Base-by-base conservation (phyloP, 768 basidiomycete genomes). In the Gymnopilus dilepis region DNA sequence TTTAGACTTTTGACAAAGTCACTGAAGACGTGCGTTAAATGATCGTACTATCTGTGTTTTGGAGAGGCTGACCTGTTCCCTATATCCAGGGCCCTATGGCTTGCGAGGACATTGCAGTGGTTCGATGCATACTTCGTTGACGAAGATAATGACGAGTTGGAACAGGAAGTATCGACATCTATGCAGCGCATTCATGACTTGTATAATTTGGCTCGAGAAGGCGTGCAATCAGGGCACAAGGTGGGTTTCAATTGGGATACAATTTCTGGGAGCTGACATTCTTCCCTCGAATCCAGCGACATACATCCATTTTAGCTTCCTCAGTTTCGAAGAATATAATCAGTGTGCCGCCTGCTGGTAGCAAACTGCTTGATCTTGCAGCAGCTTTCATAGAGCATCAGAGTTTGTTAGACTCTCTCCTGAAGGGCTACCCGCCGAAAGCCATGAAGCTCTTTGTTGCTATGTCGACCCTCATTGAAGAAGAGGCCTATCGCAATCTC, bases 1-100 rank as follows among this genome's bases (percentile, higher is more conserved):
- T 82, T 90, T 34, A 77, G 91, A 54, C 73, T 90, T 5, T 66
- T 88, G 6, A 87, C 85, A 1, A 80, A 84, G 51, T 90, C 89
- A 0, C 70, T 88, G 26, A 90, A 88, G 72, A 71, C 80, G 89
- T 91, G 72, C 42, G 86, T 48, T n/a, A 6, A 37, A 3, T 21
- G 4, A n/a, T 53, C 19, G 19, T 28, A 19, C 2, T 4, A 12
- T 28, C 37, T 6, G 15, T 3, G 15, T 22, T 15, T 2, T 7
- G 15, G 40, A 9, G 21, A 26, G 33, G 15, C 31, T 47, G 1
- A 52, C 42, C 34, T 8, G 1, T 6, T n/a, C 26, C 6, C n/a
- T 9, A 34, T 53, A n/a, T 15, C 58, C 54, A 83, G 84, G 51
- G 77, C 79, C n/a, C 58, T 76, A 4, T 87, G 84, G 84, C 66